Evolutionary conservation across 169 alveolate species (phyloP).

Genomic region (Miamiensis avidus): DNA sequence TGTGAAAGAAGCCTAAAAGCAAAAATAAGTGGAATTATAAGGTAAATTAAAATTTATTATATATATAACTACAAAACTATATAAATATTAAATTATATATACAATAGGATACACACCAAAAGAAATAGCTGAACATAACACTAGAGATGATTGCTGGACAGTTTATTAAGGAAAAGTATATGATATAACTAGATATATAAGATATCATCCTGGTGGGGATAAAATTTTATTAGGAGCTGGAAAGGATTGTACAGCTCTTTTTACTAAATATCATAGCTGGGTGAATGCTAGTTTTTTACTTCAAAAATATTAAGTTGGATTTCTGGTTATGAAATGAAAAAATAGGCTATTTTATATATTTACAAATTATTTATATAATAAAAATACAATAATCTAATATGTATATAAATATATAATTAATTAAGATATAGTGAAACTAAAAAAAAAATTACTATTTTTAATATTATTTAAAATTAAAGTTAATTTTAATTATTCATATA

Average conservation of each 20-base stretch:
- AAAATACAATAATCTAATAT: too few relatives aligned
- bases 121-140: slow-evolving; percentile 59
- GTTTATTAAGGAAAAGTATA: slow-evolving; percentile 68
- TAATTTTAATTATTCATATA: too few relatives aligned
- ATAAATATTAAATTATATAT: not conserved
- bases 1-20: not conserved
- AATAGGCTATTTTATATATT: too few relatives aligned
- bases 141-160: slow-evolving; percentile 69
- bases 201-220: slow-evolving; percentile 81
- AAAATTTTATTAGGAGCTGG: slow-evolving; percentile 67
- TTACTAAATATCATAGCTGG: slow-evolving; percentile 44
- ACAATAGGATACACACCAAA: not conserved
- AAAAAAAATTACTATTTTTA: too few relatives aligned
- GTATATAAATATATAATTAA: too few relatives aligned
- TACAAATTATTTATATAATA: too few relatives aligned
- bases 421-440: too few relatives aligned
- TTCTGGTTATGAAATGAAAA: not conserved
- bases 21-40: not conserved
- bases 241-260: slow-evolving; percentile 51
- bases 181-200: slow-evolving; percentile 69
- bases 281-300: slow-evolving; percentile 23
- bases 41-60: not conserved
- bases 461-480: too few relatives aligned
- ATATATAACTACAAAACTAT: too few relatives aligned
- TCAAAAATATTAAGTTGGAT: slow-evolving; percentile 32